Percentiles rank a stretch among this genome's conserved stretches.
Conservation (phyloP, 177 flowering plant genomes). For the Vitis hybrid region DNA sequence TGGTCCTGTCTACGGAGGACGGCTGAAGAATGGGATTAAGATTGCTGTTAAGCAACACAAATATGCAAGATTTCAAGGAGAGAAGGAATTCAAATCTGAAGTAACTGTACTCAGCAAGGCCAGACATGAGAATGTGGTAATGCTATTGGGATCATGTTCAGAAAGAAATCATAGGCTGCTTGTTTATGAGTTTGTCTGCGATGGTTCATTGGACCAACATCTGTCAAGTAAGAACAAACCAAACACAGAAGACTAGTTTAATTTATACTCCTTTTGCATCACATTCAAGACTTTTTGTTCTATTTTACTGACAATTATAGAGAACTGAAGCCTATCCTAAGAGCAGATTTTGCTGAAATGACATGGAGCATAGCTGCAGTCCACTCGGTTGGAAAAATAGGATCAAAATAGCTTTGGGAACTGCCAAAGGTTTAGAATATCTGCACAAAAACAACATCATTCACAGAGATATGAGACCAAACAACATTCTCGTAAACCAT, state of each 20-base stretch:
- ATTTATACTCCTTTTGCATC: not conserved
- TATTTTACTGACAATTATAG: not conserved
- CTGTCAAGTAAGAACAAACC: conserved; percentile 43
- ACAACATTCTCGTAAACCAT: conserved; percentile 71
- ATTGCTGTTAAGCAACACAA: conserved; percentile 65
- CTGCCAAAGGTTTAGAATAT: conserved; percentile 58
- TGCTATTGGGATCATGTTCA: conserved; percentile 65
- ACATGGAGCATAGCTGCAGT: conserved; percentile 33
- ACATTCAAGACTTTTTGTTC: not conserved
- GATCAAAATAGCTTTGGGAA: conserved; percentile 62
- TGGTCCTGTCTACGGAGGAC: conserved; percentile 59
- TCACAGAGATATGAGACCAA: conserved; percentile 69
- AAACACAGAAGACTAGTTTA: not conserved
- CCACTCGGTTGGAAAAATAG: conserved; percentile 55
- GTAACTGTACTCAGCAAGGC: conserved; percentile 56
- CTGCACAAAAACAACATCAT: conserved; percentile 55
- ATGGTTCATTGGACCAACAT: conserved; percentile 64
- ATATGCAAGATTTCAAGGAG: conserved; percentile 54
- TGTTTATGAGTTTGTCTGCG: conserved; percentile 66
- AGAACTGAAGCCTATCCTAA: not conserved
- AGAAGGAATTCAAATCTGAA: conserved; percentile 58
- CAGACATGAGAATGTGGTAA: conserved; percentile 60
- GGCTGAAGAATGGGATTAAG: conserved; percentile 35
- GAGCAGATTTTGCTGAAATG: not conserved
- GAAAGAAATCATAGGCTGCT: conserved; percentile 57